Base-by-base conservation (phyloP, 192 early-diverging fungal species). In the Entophlyctis luteolus region DNA sequence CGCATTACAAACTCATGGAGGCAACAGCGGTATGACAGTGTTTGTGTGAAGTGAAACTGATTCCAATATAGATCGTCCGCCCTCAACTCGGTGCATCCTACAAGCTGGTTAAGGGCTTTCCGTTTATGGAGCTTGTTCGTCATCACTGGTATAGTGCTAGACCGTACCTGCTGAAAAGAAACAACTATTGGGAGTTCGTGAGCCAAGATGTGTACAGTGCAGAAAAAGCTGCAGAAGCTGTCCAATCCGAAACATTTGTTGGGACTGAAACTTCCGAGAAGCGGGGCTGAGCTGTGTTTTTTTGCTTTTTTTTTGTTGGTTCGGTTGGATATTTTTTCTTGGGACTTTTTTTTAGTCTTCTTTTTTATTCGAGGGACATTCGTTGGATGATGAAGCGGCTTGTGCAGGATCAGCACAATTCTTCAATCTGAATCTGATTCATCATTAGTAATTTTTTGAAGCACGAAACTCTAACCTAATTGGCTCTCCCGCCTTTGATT, bases 1-100 rank as follows among this genome's bases (percentile, higher is more conserved):
- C 77, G 0, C 77, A 78, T 45, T 78, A 78, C 70, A 45, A 74
- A 39, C 45, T 78, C 37, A 69, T 75, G 55, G 77, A 78, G n/a
- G 77, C 77, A 33, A 78, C 77, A 18, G 38, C 48, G 16, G 67
- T 71, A 60, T 16, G 69, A n/a, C n/a, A n/a, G n/a, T n/a, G n/a
- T n/a, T n/a, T 67, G 18, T 37, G 0, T 8, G 25, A 18, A 20
- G 34, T 33, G 32, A 32, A 31, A 14, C 48, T 36, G n/a, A 10
- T 65, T 58, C 28, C 18, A 3, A 10, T 16, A 18, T 63, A 48
- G 45, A 57, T 56, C 28, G 29, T 68, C 22, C 48, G 53, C 33
- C 69, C 74, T 8, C 42, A 71, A 38, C 48, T 77, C 22, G 76
- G 76, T 32, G 54, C 33, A 18, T 18, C 48, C 18, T 74, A 74